Evolutionary conservation across 176 grass and related monocot species (phyloP).

Genomic region (Triticum timopheevii): DNA sequence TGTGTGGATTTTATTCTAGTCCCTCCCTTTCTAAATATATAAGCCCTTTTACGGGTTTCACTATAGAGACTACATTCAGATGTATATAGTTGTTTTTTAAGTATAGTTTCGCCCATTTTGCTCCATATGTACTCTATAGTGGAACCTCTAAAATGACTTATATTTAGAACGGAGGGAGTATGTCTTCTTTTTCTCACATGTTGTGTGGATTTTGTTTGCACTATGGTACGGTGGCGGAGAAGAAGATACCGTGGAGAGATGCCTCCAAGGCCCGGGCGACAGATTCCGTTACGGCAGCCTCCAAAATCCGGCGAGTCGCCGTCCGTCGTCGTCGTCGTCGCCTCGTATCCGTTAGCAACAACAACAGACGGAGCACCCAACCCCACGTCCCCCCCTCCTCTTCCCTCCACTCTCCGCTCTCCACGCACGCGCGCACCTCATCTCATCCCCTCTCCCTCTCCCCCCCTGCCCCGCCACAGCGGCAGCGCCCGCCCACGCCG

Average conservation of each 20-base stretch:
- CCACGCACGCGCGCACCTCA: background rate
- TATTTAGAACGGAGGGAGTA: too few relatives aligned
- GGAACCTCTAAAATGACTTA: too few relatives aligned
- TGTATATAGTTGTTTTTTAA: too few relatives aligned
- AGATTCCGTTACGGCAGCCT: conserved; percentile 26
- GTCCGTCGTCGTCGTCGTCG: background rate
- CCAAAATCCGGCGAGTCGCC: background rate
- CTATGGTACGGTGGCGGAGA: background rate
- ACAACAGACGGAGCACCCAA: conserved; percentile 18
- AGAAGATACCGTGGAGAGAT: background rate
- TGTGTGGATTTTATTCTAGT: too few relatives aligned
- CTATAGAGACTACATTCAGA: too few relatives aligned
- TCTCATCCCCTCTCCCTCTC: background rate
- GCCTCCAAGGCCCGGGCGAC: background rate
- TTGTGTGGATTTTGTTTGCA: background rate
- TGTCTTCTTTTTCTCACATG: too few relatives aligned
- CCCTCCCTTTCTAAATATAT: too few relatives aligned
- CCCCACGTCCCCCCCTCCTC: background rate
- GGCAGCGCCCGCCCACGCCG: background rate
- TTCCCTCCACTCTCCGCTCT: background rate
- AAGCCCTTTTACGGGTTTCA: too few relatives aligned
- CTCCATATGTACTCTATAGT: too few relatives aligned
- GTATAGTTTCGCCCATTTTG: too few relatives aligned
- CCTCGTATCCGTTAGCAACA: background rate
- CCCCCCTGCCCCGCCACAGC: background rate